Evolutionary conservation across 2,329 filamentous ascomycete species (phyloP).

Genomic region (Penicillium glabrum): DNA sequence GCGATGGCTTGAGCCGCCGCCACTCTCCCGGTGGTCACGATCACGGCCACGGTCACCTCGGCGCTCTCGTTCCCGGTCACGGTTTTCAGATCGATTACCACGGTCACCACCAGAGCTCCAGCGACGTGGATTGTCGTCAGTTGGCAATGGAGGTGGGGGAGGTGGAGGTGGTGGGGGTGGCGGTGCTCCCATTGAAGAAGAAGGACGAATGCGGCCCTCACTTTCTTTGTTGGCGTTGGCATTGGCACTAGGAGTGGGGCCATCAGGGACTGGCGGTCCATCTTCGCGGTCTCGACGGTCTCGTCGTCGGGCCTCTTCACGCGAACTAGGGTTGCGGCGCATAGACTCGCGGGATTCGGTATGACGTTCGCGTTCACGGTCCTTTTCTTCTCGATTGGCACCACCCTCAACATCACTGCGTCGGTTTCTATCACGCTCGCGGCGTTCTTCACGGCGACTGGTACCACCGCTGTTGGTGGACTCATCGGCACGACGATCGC

Average conservation of each 20-base stretch:
- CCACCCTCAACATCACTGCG: slow-evolving; percentile 29
- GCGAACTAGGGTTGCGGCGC: slow-evolving; percentile 31
- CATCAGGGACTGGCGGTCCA: slow-evolving; percentile 17
- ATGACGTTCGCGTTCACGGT: slow-evolving; percentile 22
- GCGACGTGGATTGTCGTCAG: slow-evolving; percentile 31
- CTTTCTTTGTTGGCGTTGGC: slow-evolving; percentile 21
- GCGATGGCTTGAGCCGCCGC: slow-evolving; percentile 30
- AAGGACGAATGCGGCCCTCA: slow-evolving; percentile 36
- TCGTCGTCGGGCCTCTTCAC: slow-evolving; percentile 37
- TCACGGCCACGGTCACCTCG: slow-evolving; percentile 36
- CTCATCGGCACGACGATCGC: slow-evolving; percentile 30
- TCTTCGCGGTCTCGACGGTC: slow-evolving; percentile 39
- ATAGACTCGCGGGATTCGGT: slow-evolving; percentile 31
- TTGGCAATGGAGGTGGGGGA: slow-evolving; percentile 24
- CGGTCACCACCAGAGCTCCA: slow-evolving; percentile 37
- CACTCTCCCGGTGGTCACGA: slow-evolving; percentile 31
- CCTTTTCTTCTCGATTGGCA: slow-evolving; percentile 21
- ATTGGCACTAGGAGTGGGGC: slow-evolving; percentile 3
- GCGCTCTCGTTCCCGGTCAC: slow-evolving; percentile 36
- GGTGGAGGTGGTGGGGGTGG: slow-evolving; percentile 32
- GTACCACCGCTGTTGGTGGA: slow-evolving; percentile 24
- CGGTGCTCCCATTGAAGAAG: slow-evolving; percentile 32
- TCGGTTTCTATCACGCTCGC: slow-evolving; percentile 38
- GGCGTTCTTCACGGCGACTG: slow-evolving; percentile 37
- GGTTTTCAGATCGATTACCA: slow-evolving; percentile 27